Evolutionary conservation across 1,284 basidiomycete species (phyloP).

Genomic region (Apiotrichum laibachii): DNA sequence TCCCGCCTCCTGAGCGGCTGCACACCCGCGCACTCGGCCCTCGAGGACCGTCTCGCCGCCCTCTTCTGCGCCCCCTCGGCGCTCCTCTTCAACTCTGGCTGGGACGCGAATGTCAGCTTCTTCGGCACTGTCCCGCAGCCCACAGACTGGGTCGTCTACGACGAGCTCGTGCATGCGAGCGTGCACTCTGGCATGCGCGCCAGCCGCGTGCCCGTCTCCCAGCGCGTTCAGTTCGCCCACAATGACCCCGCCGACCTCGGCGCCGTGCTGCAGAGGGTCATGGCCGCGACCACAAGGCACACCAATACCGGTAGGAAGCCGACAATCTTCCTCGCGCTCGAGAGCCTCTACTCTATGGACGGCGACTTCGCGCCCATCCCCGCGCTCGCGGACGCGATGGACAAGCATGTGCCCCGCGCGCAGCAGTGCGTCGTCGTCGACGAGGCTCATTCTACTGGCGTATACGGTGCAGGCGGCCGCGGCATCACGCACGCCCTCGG

Average conservation of each 20-base stretch:
- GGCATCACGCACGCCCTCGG: constrained; percentile 55
- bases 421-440: constrained; percentile 60
- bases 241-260: constrained; percentile 59
- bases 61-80: constrained; percentile 69
- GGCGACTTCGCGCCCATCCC: constrained; percentile 78
- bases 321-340: constrained; percentile 64
- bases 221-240: constrained; percentile 63
- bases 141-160: constrained; percentile 75
- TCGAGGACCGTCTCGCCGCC: constrained; percentile 64
- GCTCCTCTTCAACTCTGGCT: constrained; percentile 90
- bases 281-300: neutral
- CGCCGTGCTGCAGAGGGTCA: constrained; percentile 21
- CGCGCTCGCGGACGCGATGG: constrained; percentile 59
- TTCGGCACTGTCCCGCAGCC: constrained; percentile 78
- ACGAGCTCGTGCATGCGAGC: constrained; percentile 86
- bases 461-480: constrained; percentile 61
- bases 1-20: constrained; percentile 85
- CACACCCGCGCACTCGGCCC: constrained; percentile 61
- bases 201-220: constrained; percentile 57
- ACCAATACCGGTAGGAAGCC: constrained; percentile 2
- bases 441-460: constrained; percentile 85
- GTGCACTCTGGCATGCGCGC: constrained; percentile 85
- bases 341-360: constrained; percentile 93
- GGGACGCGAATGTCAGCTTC: constrained; percentile 88
- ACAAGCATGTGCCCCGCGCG: constrained; percentile 46